phyloP scores from a whole-genome alignment of 495 filamentous ascomycete species.

The Penicillium roqueforti region DNA sequence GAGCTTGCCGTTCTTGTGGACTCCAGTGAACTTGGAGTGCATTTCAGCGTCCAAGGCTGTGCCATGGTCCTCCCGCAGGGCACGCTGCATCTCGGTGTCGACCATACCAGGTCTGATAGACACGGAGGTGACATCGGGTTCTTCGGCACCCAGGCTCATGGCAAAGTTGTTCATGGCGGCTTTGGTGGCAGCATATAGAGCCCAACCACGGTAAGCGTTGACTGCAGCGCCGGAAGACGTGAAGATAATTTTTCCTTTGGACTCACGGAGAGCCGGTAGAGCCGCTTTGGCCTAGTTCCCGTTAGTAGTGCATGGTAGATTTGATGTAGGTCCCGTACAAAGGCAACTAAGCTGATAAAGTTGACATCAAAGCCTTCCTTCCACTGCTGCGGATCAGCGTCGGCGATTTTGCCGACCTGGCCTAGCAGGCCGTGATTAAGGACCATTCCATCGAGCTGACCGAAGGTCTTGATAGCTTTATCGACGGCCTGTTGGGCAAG shows the following conservation, averaged over 20 bases:
- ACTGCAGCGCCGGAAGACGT: slow-evolving; percentile 72
- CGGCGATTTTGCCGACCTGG: slow-evolving; percentile 68
- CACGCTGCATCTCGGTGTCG: slow-evolving; percentile 90
- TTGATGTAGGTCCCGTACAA: slow-evolving; percentile 52
- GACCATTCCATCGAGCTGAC: slow-evolving; percentile 74
- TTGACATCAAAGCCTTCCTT: slow-evolving; percentile 74
- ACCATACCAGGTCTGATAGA: slow-evolving; percentile 78
- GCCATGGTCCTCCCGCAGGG: slow-evolving; percentile 67
- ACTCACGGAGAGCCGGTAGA: slow-evolving; percentile 64
- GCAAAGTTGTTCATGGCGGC: slow-evolving; percentile 84
- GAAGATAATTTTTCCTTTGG: slow-evolving; percentile 67
- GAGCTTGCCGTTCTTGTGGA: slow-evolving; percentile 64
- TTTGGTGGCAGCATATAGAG: slow-evolving; percentile 77
- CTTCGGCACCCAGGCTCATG: slow-evolving; percentile 68
- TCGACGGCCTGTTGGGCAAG: slow-evolving; percentile 59
- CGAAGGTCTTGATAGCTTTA: slow-evolving; percentile 59
- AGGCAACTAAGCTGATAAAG: slow-evolving; percentile 71
- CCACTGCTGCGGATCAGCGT: slow-evolving; percentile 67
- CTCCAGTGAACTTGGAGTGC: slow-evolving; percentile 62
- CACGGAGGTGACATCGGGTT: slow-evolving; percentile 68
- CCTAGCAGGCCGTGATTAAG: slow-evolving; percentile 82
- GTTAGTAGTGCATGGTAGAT: slow-evolving; percentile 13
- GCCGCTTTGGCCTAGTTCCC: slow-evolving; percentile 61
- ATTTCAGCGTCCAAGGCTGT: slow-evolving; percentile 60
- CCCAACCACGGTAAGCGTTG: slow-evolving; percentile 69